A percentile compares a stretch with the other conserved stretches of the same genome.
These are phyloP conservation scores for Lactarius evosmus DNA, from an alignment of 768 basidiomycete species.

Conservation along the genomic window DNA sequence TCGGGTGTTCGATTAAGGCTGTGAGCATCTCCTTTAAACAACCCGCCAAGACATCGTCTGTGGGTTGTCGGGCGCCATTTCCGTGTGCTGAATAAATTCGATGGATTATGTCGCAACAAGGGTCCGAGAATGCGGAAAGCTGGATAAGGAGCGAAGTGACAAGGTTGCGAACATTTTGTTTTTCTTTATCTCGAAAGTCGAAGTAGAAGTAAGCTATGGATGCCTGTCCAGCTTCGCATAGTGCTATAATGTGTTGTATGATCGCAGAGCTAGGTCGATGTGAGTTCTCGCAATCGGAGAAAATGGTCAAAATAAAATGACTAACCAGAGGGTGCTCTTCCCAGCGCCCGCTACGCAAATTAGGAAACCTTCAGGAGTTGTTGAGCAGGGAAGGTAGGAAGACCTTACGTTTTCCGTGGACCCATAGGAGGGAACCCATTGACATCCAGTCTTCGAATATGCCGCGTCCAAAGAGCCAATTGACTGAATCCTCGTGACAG, in stretches of 20 bases:
- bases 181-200: not conserved
- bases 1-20: not conserved
- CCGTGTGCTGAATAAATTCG: not conserved
- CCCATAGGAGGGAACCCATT: no score
- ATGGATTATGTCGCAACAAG: not conserved
- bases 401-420: no score
- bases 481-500: not conserved
- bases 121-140: not conserved
- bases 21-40: constrained; percentile 1
- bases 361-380: no score
- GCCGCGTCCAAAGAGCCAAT: not conserved
- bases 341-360: not conserved
- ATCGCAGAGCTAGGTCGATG: not conserved
- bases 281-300: no score
- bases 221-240: not conserved
- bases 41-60: not conserved
- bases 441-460: not conserved
- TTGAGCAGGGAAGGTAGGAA: not conserved
- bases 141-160: not conserved
- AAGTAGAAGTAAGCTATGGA: not conserved
- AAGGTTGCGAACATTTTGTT: no score
- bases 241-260: not conserved
- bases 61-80: not conserved
- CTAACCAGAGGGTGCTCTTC: not conserved
- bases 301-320: not conserved